Conservation (phyloP, 2,329 filamentous ascomycete species). For the Pyricularia grisea region DNA sequence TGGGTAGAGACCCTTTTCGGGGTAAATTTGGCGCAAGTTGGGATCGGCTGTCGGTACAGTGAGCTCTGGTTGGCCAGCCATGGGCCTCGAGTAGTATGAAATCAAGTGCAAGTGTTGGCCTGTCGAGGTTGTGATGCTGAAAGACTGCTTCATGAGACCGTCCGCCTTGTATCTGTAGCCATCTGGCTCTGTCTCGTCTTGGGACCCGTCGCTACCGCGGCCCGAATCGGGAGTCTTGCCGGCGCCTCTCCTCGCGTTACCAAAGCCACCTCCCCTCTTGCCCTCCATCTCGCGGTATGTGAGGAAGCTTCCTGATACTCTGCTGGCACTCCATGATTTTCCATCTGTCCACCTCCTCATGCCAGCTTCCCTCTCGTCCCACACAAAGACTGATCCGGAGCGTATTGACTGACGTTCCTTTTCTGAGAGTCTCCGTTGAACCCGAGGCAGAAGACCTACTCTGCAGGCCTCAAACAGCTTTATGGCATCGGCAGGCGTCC, state of each 20-base stretch:
- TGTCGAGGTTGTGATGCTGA: constrained; percentile 90
- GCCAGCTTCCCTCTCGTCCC: constrained; percentile 96
- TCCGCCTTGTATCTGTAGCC: constrained; percentile 94
- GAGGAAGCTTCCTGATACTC: constrained; percentile 93
- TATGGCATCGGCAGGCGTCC: constrained; percentile 93
- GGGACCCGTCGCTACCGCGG: constrained; percentile 75
- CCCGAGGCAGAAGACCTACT: constrained; percentile 77
- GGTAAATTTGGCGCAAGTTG: constrained; percentile 69
- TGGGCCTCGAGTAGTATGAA: constrained; percentile 85
- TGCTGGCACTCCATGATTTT: constrained; percentile 97
- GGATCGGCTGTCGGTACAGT: constrained; percentile 77
- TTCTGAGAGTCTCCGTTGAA: constrained; percentile 87
- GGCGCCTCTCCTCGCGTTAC: constrained; percentile 43
- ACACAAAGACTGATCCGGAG: constrained; percentile 97
- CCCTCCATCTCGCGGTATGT: constrained; percentile 99
- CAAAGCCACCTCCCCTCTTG: constrained; percentile 77
- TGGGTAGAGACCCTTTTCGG: constrained; percentile 91
- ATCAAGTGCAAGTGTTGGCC: constrained; percentile 92
- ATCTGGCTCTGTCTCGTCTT: constrained; percentile 75
- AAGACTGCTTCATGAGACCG: constrained; percentile 98
- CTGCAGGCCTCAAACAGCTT: constrained; percentile 97
- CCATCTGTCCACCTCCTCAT: constrained; percentile 99
- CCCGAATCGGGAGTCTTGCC: constrained; percentile 75
- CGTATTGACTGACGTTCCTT: constrained; percentile 95
- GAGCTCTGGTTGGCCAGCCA: constrained; percentile 62